Percentiles rank a stretch among this genome's conserved stretches.
These are phyloP conservation scores for Aegilops speltoides DNA, from an alignment of 176 grass and related monocot species.

Conservation along the genomic window DNA sequence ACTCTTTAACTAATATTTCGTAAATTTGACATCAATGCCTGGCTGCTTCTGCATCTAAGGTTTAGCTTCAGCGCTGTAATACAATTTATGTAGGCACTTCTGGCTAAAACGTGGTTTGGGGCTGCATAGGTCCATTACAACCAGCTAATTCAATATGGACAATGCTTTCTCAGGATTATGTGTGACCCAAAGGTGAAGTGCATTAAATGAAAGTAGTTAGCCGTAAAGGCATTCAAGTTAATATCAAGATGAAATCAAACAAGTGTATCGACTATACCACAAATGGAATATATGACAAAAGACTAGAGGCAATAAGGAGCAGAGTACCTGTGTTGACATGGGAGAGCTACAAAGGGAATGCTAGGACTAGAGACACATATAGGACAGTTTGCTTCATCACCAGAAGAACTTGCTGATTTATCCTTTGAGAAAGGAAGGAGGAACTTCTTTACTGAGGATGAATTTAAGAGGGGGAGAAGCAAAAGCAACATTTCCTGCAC, in stretches of 20 bases:
- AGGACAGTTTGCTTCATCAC: constrained; percentile 76
- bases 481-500: constrained; percentile 99
- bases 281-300: constrained; percentile 11
- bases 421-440: constrained; percentile 95
- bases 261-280: not conserved
- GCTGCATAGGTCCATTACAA: not conserved
- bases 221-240: not conserved
- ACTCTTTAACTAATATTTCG: not conserved
- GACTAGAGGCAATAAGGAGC: not conserved
- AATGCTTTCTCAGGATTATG: constrained; percentile 1
- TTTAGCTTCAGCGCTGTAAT: constrained; percentile 3
- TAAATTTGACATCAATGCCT: not conserved
- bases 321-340: constrained; percentile 90
- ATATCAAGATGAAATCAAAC: constrained; percentile 4
- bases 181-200: not conserved
- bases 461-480: constrained; percentile 95
- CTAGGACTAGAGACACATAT: constrained; percentile 72
- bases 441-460: constrained; percentile 80
- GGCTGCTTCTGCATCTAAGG: not conserved
- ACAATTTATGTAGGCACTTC: not conserved
- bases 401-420: constrained; percentile 60
- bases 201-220: not conserved
- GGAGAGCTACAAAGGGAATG: constrained; percentile 82
- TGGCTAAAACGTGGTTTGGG: not conserved
- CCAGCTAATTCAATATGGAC: not conserved